Evolutionary conservation across 1,139 yeast genomes (phyloP), one percentile per base, ranked within the genome.

Genomic region (Nematodospora anomalae): DNA sequence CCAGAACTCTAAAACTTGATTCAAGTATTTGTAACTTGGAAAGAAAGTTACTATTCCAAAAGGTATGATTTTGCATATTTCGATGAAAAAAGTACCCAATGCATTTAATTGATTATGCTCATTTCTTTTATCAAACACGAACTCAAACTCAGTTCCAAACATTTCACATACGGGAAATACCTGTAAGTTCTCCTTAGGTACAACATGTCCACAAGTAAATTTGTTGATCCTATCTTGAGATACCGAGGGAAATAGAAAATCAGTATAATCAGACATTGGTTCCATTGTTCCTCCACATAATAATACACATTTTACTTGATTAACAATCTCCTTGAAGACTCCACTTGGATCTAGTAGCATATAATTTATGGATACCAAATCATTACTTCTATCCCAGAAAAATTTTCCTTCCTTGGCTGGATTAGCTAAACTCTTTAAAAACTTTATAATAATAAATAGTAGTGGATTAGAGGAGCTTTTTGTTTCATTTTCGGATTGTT

Each of bases 261-360:
- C 69, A 7, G 72, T 60, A 51, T 83, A 85, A 47, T 90, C 97
- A 11, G 70, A 57, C 40, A 82, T 70, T 0, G 98, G 98, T 53
- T 88, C 95, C 97, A 90, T 89, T 0, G 98, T 90, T 12, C 98
- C 98, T 25, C 98, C 98, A 8, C 96, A 95, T 4, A 90, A 58
- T 3, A 90, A 67, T 0, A 90, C 83, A 55, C 94, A 83, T 46
- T 72, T 74, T 0, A 90, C 74, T 23, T 80, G 74, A 5, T 78
- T 76, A 0, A 87, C 77, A 2, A 90, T 67, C 9, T 80, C 82
- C 41, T 71, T 69, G 53, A 90, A 88, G 2, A 79, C 67, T 35
- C 75, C 77, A 39, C 90, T 79, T 1, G 97, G 96, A 52, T 90
- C 96, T 9, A 90, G 64, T 10, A 89, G 62, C 71, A 89, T 74